Evolutionary conservation across 768 basidiomycete species (phyloP).

Genomic region (Mycena galericulata): DNA sequence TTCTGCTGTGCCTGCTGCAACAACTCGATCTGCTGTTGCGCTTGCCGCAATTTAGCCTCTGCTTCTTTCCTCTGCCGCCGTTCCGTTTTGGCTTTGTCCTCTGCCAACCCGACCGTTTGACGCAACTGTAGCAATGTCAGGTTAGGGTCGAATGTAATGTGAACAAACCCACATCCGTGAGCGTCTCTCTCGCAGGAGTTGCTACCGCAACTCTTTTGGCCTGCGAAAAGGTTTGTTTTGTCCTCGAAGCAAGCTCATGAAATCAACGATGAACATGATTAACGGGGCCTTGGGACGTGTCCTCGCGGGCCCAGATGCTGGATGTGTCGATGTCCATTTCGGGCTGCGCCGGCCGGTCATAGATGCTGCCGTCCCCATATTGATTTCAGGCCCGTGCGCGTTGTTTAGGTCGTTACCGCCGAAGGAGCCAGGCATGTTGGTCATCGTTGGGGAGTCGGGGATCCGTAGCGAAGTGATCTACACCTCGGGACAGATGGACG

Average conservation of each 20-base stretch:
- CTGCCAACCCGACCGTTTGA: too few species aligned
- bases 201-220: not conserved
- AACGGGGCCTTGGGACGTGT: not conserved
- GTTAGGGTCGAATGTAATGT: not conserved
- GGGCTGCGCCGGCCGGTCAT: not conserved
- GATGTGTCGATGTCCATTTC: not conserved
- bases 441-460: not conserved
- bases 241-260: not conserved
- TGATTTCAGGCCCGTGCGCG: too few species aligned
- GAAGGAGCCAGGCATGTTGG: not conserved
- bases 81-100: too few species aligned
- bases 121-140: not conserved
- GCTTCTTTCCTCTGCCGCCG: not conserved
- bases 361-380: not conserved
- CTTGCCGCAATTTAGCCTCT: not conserved
- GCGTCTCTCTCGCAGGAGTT: not conserved
- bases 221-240: not conserved
- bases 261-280: not conserved
- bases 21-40: not conserved
- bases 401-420: too few species aligned
- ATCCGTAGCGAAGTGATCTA: slow-evolving; percentile 1
- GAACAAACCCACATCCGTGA: not conserved
- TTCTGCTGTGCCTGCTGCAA: not conserved
- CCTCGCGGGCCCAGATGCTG: too few species aligned
- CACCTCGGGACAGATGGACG: slow-evolving; percentile 5